Conservation (phyloP, 257 asterid genomes). For the Solanum chmielewskii region DNA sequence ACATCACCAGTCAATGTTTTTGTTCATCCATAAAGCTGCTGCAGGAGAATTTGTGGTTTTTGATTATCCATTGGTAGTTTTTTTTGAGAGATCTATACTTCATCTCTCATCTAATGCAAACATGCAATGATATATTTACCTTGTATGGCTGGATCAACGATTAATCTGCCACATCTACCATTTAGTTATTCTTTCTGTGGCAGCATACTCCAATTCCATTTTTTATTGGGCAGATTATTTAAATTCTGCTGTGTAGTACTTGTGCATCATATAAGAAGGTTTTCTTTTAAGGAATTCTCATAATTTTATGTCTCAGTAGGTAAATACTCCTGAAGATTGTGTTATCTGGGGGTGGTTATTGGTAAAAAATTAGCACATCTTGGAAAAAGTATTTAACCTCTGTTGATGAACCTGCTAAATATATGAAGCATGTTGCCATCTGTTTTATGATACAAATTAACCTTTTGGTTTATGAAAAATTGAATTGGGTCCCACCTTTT, state of each 20-base stretch:
- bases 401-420: not conserved
- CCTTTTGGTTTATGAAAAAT: not conserved
- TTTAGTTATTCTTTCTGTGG: not conserved
- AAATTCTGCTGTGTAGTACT: not conserved
- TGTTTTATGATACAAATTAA: not conserved
- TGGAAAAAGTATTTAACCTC: not conserved
- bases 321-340: not conserved
- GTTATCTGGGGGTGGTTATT: not conserved
- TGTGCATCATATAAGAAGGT: not conserved
- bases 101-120: not conserved
- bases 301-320: not conserved
- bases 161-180: not conserved
- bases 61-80: not conserved
- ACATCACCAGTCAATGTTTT: not conserved
- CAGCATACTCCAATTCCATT: not conserved
- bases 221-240: not conserved
- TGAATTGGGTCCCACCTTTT: not conserved
- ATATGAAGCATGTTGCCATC: not conserved
- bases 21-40: not conserved
- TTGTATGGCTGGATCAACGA: not conserved
- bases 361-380: not conserved
- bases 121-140: not conserved
- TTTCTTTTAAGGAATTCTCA: not conserved
- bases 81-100: not conserved
- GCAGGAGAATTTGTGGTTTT: not conserved